A percentile compares a stretch with the other conserved stretches of the same genome.
phyloP scores from a whole-genome alignment of 495 filamentous ascomycete genomes.

The Halenospora varia region DNA sequence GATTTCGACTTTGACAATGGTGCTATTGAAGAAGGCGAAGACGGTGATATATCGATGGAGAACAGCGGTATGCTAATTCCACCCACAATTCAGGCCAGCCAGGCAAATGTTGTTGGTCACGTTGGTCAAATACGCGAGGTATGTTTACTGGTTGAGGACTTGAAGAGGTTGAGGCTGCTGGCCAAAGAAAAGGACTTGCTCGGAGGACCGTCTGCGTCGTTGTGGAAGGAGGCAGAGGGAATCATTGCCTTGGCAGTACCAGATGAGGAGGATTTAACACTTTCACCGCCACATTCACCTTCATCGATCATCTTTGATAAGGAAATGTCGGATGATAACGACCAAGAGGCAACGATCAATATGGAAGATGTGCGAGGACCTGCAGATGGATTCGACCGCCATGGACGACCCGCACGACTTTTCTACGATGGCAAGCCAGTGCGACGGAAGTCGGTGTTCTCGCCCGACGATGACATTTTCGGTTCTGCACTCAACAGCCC shows the following conservation, averaged over 20 bases:
- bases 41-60: conserved; percentile 36
- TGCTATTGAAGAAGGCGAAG: conserved; percentile 39
- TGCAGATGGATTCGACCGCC: conserved; percentile 31
- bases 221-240: conserved; percentile 85
- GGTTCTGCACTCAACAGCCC: conserved; percentile 40
- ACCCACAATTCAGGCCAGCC: conserved; percentile 74
- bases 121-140: conserved; percentile 84
- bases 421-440: conserved; percentile 31
- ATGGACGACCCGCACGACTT: conserved; percentile 35
- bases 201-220: conserved; percentile 52
- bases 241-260: conserved; percentile 83
- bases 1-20: conserved; percentile 37
- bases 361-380: conserved; percentile 50
- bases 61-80: conserved; percentile 69
- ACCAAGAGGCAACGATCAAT: conserved; percentile 50
- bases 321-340: conserved; percentile 14
- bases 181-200: conserved; percentile 64
- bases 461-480: conserved; percentile 63
- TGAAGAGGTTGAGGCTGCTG: conserved; percentile 62
- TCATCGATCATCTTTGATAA: conserved; percentile 23
- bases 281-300: conserved; percentile 24
- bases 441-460: conserved; percentile 51
- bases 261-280: conserved; percentile 63
- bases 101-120: conserved; percentile 80
- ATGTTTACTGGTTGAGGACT: conserved; percentile 74